Evolutionary conservation across 495 filamentous ascomycete species (phyloP).

Genomic region (Xylaria palmicola): DNA sequence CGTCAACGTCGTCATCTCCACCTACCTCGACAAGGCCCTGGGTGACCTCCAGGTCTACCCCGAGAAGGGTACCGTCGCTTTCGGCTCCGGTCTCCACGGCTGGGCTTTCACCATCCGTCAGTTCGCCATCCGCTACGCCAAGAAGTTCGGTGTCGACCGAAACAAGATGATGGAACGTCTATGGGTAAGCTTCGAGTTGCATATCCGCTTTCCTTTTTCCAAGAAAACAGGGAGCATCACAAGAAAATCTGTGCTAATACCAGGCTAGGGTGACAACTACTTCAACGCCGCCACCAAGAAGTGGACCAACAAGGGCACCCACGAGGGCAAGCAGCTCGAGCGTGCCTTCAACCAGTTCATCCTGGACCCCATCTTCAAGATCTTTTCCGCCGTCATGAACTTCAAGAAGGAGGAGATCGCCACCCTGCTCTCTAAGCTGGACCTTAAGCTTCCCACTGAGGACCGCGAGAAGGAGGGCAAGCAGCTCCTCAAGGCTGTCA

Average conservation of each 20-base stretch:
- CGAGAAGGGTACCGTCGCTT: conserved; percentile 93
- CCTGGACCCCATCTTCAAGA: conserved; percentile 98
- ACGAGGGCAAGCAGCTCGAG: conserved; percentile 86
- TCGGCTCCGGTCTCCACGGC: conserved; percentile 99
- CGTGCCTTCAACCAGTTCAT: conserved; percentile 99
- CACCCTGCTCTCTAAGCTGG: conserved; percentile 82
- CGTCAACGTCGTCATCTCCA: conserved; percentile 99
- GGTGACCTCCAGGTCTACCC: conserved; percentile 99
- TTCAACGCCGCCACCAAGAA: conserved; percentile 99
- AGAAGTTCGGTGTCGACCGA: conserved; percentile 99
- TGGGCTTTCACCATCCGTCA: conserved; percentile 99
- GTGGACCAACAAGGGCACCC: conserved; percentile 82
- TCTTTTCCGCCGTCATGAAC: conserved; percentile 94
- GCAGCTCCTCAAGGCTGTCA: conserved; percentile 91
- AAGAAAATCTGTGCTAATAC: conserved; percentile 10
- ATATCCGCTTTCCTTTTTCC: background rate
- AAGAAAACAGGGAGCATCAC: no score
- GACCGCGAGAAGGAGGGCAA: conserved; percentile 97
- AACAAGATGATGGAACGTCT: conserved; percentile 99
- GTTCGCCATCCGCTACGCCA: conserved; percentile 94
- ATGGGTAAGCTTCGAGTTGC: conserved; percentile 64
- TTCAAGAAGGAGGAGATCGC: conserved; percentile 94
- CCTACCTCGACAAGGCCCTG: conserved; percentile 94
- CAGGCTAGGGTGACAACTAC: conserved; percentile 87
- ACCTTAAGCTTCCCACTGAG: conserved; percentile 80